Conservation (phyloP, 768 basidiomycete genomes). For the Suillus paluster region DNA sequence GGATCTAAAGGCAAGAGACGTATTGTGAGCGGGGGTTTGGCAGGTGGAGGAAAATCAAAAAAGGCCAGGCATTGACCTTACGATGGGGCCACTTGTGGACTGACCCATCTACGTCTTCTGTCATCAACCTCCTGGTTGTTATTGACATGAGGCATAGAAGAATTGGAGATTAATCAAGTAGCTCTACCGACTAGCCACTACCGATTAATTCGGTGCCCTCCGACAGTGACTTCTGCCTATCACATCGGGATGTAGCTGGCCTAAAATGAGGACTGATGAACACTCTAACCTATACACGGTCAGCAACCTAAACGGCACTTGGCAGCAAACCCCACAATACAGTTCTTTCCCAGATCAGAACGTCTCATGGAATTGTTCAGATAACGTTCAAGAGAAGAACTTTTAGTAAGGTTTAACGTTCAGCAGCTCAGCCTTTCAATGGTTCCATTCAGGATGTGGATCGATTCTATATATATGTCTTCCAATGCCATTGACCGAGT, state of each 20-base stretch:
- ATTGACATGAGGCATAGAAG: not conserved
- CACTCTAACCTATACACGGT: not conserved
- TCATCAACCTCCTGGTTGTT: no score
- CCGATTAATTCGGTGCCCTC: not conserved
- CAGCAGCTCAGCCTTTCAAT: not conserved
- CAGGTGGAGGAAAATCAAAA: not conserved
- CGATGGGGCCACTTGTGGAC: not conserved
- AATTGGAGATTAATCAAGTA: not conserved
- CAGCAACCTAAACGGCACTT: not conserved
- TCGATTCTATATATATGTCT: conserved; percentile 1
- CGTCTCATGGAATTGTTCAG: not conserved
- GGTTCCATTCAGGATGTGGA: not conserved
- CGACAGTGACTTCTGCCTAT: not conserved
- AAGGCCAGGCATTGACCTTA: not conserved
- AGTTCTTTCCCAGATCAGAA: not conserved
- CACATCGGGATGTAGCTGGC: not conserved
- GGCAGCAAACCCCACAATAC: not conserved
- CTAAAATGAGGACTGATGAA: not conserved
- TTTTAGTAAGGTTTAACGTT: conserved; percentile 1
- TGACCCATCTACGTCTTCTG: not conserved
- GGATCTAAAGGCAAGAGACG: conserved; percentile 4
- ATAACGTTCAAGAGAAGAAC: not conserved
- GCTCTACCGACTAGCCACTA: not conserved
- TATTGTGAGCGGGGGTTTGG: not conserved
- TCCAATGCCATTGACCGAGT: not conserved